phyloP scores from a whole-genome alignment of 179 eudicot genomes.

The Carnegiea gigantea region DNA sequence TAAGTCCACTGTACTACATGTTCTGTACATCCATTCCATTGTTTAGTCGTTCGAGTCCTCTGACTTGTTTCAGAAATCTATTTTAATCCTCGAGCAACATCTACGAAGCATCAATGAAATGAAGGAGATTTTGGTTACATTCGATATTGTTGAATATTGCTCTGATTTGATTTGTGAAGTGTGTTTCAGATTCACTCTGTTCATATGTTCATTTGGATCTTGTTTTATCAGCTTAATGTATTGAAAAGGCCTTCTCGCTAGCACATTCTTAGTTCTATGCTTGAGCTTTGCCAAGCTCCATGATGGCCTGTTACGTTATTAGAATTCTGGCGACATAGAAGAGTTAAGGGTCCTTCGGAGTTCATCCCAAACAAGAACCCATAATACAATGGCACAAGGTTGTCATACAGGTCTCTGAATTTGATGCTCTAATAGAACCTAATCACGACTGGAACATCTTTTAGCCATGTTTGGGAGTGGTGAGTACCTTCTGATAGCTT shows the following conservation, averaged over 20 bases:
- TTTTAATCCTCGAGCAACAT: background rate
- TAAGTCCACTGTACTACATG: slow-evolving; percentile 15
- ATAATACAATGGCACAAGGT: too few relatives aligned
- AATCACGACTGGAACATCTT: background rate
- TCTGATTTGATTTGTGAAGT: background rate
- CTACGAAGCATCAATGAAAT: background rate
- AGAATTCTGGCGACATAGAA: too few relatives aligned
- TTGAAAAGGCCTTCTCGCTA: background rate
- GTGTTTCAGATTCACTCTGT: background rate
- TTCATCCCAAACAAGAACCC: background rate
- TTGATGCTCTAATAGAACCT: background rate
- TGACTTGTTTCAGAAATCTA: background rate
- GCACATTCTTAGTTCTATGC: background rate
- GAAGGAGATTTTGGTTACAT: slow-evolving; percentile 2
- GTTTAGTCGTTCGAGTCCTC: slow-evolving; percentile 2
- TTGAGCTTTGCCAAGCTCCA: background rate
- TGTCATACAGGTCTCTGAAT: background rate
- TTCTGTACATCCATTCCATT: slow-evolving; percentile 18
- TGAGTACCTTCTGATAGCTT: background rate
- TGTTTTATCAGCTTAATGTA: background rate
- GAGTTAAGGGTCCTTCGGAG: background rate
- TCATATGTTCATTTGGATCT: background rate
- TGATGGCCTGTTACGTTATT: background rate
- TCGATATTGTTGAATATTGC: too few relatives aligned
- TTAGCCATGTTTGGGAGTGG: background rate